Conservation (phyloP, 257 asterid species). For the Gentiana macrophylla region DNA sequence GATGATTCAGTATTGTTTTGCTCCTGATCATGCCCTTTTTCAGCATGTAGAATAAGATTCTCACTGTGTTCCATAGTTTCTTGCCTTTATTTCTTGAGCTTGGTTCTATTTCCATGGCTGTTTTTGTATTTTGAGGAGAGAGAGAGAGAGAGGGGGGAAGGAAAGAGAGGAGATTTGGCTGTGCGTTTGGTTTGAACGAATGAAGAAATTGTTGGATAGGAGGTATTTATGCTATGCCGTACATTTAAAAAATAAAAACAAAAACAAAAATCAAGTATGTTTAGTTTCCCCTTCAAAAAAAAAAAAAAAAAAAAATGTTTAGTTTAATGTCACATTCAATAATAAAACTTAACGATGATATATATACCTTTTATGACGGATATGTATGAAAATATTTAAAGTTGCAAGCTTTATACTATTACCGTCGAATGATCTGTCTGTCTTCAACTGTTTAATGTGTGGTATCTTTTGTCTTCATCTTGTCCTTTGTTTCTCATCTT, state of each 20-base stretch:
- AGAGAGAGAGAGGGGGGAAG: neutral
- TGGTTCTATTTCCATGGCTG: slow-evolving; percentile 26
- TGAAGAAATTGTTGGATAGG: slow-evolving; percentile 8
- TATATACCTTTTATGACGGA: too few relatives aligned
- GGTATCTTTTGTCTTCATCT: too few relatives aligned
- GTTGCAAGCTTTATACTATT: too few relatives aligned
- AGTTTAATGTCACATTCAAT: too few relatives aligned
- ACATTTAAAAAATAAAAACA: slow-evolving; percentile 4
- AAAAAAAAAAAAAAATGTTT: too few relatives aligned
- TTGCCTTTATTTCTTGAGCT: slow-evolving; percentile 12
- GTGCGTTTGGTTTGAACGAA: slow-evolving; percentile 10
- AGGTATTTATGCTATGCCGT: slow-evolving; percentile 12
- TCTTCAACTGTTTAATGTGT: too few relatives aligned
- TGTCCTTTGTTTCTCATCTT: too few relatives aligned
- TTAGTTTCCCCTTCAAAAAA: too few relatives aligned
- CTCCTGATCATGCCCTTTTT: slow-evolving; percentile 28
- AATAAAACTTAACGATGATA: too few relatives aligned
- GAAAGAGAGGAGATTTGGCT: neutral
- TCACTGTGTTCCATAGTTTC: slow-evolving; percentile 19
- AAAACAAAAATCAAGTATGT: neutral
- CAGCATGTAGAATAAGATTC: slow-evolving; percentile 24
- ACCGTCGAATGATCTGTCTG: too few relatives aligned
- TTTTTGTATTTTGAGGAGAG: neutral
- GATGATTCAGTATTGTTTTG: slow-evolving; percentile 19
- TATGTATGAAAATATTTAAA: too few relatives aligned